A percentile compares a stretch with the other conserved stretches of the same genome.
These are phyloP conservation scores for Quercus lobata DNA, from an alignment of 331 rosid species.

Conservation along the genomic window DNA sequence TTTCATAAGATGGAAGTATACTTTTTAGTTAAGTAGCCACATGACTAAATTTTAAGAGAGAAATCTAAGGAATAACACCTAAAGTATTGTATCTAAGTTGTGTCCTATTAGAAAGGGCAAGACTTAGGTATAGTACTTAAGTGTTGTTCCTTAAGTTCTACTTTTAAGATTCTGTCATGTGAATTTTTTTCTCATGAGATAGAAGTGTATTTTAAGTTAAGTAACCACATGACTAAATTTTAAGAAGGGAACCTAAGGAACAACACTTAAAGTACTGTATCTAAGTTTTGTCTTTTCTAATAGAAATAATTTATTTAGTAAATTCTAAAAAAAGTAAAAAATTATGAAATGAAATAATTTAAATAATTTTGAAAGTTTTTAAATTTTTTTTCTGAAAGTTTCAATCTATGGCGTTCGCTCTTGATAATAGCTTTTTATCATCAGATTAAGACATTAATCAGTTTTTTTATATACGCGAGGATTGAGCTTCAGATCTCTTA, in stretches of 20 bases:
- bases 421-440: fast-evolving
- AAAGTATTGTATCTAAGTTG: fast-evolving
- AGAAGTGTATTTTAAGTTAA: too few relatives aligned
- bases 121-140: too few relatives aligned
- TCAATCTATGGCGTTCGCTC: fast-evolving
- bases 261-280: fast-evolving
- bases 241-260: fast-evolving
- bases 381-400: fast-evolving
- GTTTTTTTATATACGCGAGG: fast-evolving
- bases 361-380: too few relatives aligned
- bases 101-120: fast-evolving
- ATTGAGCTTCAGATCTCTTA: fast-evolving
- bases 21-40: fast-evolving
- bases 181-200: too few relatives aligned
- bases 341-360: too few relatives aligned
- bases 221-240: fast-evolving
- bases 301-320: too few relatives aligned
- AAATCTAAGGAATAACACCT: fast-evolving
- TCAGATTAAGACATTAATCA: fast-evolving
- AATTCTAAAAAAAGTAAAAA: too few relatives aligned
- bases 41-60: fast-evolving
- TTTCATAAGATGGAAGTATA: fast-evolving
- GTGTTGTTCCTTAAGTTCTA: fast-evolving
- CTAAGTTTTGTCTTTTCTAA: too few relatives aligned
- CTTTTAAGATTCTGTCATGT: fast-evolving